Base-by-base conservation (phyloP, 768 basidiomycete genomes). In the Trametes sanguinea region DNA sequence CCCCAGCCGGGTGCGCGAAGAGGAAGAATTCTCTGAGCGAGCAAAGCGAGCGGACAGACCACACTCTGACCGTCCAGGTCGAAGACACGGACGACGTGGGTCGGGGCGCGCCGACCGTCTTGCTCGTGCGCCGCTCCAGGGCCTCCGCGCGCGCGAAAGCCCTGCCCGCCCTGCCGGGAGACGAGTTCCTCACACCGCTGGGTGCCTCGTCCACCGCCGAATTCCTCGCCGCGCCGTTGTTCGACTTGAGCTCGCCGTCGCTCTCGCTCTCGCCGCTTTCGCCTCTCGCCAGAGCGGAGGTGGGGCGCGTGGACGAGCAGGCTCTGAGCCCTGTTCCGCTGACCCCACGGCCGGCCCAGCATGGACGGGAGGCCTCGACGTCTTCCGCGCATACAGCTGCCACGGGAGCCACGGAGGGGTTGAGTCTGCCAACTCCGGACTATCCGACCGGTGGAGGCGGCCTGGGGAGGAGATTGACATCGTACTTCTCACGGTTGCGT, bases 351-450 rank as follows among this genome's bases (percentile, higher is more conserved):
- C 65, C 61, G 16, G 44, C 43, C 2, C 56, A 59, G 45, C 62
- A 53, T 3, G 42, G 58, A 4, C 61, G 65, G 2, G 57, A 37
- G 2, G 14, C 7, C 2, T 64, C 63, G 1, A 51, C 32, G 7
- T 27, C 17, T 35, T 67, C 66, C 1, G 11, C 54, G 7, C 54
- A 48, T 7, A 59, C 56, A 0, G 35, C 52, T 6, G 61, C 27
- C 17, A 53, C 64, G 11, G 32, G 32, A 16, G n/a, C 27, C 27
- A 54, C 66, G 13, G 59, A 51, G 9, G 13, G n/a, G 5, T 65
- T 64, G n/a, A 59, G 58, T 29, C 60, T 71, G 14, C 68, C 69
- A 3, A 71, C 68, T 7, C 68, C 69, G 3, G 57, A 66, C 33
- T 71, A 69, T 27, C 32, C 52, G 10, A 17, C 48, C 14, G 51